Evolutionary conservation across 2,329 filamentous ascomycete genomes (phyloP).

Genomic region (Proliferodiscus dingleyae): DNA sequence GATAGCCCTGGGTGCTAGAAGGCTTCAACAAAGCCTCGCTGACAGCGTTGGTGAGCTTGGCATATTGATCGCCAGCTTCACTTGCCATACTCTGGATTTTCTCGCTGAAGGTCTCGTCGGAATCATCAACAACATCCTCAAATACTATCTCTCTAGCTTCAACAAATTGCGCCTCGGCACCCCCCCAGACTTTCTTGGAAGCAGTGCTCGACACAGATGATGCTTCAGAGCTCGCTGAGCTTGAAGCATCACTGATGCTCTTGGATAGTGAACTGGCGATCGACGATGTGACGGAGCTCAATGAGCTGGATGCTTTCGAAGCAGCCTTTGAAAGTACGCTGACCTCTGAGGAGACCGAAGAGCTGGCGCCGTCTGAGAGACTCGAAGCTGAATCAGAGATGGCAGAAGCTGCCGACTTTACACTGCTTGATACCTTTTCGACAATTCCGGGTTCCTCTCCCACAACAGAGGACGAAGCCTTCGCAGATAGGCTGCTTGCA

Average conservation of each 20-base stretch:
- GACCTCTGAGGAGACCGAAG: slow-evolving; percentile 20
- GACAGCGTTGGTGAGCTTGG: slow-evolving; percentile 49
- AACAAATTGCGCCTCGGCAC: slow-evolving; percentile 35
- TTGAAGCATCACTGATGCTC: slow-evolving; percentile 26
- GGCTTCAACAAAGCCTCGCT: slow-evolving; percentile 48
- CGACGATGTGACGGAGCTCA: slow-evolving; percentile 29
- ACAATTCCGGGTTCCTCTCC: slow-evolving; percentile 21
- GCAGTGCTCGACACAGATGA: slow-evolving; percentile 26
- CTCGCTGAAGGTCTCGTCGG: slow-evolving; percentile 42
- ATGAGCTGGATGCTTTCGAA: slow-evolving; percentile 21
- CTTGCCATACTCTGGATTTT: slow-evolving; percentile 47
- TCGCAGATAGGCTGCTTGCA: slow-evolving; percentile 21
- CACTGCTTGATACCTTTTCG: slow-evolving; percentile 27
- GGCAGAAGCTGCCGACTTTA: slow-evolving; percentile 25
- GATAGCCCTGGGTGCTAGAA: slow-evolving; percentile 37
- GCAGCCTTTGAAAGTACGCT: slow-evolving; percentile 14
- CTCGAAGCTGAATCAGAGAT: slow-evolving; percentile 23
- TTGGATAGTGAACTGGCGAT: slow-evolving; percentile 31
- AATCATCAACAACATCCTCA: slow-evolving; percentile 43
- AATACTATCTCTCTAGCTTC: slow-evolving; percentile 46
- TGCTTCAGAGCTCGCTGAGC: slow-evolving; percentile 22
- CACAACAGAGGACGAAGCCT: slow-evolving; percentile 23
- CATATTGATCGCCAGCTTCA: slow-evolving; percentile 47
- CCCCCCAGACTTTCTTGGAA: slow-evolving; percentile 46
- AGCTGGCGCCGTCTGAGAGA: slow-evolving; percentile 21